A percentile compares a stretch with the other conserved stretches of the same genome.
Evolutionary conservation across 2,329 filamentous ascomycete genomes (phyloP).

Genomic region (Aspergillus sp.): DNA sequence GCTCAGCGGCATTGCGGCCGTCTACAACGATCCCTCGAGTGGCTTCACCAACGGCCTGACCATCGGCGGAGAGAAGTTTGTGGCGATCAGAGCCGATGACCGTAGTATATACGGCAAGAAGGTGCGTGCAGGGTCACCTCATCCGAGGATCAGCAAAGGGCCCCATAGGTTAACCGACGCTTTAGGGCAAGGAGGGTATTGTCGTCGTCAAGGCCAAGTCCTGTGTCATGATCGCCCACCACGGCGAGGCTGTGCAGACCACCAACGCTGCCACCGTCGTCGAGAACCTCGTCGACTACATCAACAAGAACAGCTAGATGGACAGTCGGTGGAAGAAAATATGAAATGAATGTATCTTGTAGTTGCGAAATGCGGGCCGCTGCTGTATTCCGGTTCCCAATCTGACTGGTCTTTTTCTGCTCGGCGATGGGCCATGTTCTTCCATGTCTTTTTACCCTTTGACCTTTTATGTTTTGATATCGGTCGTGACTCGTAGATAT

Average conservation of each 20-base stretch:
- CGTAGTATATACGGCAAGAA: constrained; percentile 82
- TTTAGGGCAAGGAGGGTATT: constrained; percentile 74
- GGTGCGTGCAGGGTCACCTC: constrained; percentile 51
- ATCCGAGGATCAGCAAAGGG: not conserved
- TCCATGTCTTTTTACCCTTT: constrained; percentile 5
- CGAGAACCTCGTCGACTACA: constrained; percentile 83
- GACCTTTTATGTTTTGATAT: constrained; percentile 5
- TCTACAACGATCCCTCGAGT: constrained; percentile 51
- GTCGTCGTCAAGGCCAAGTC: constrained; percentile 82
- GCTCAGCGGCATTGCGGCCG: constrained; percentile 53
- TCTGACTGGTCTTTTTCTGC: constrained; percentile 6
- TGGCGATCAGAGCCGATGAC: constrained; percentile 73
- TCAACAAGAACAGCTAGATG: constrained; percentile 69
- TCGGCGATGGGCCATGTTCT: constrained; percentile 6
- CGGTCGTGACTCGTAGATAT: constrained; percentile 20
- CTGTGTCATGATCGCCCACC: constrained; percentile 85
- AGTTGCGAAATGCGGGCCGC: constrained; percentile 9
- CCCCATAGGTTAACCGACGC: not conserved
- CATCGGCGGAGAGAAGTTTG: constrained; percentile 73
- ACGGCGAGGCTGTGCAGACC: constrained; percentile 70
- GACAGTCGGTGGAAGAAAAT: constrained; percentile 14
- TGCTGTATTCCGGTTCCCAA: constrained; percentile 11
- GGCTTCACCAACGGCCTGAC: constrained; percentile 65
- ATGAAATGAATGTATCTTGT: constrained; percentile 11
- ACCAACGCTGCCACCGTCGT: constrained; percentile 76